Conservation (phyloP, 148 eudicot genomes). For the Heliosperma pusillum region DNA sequence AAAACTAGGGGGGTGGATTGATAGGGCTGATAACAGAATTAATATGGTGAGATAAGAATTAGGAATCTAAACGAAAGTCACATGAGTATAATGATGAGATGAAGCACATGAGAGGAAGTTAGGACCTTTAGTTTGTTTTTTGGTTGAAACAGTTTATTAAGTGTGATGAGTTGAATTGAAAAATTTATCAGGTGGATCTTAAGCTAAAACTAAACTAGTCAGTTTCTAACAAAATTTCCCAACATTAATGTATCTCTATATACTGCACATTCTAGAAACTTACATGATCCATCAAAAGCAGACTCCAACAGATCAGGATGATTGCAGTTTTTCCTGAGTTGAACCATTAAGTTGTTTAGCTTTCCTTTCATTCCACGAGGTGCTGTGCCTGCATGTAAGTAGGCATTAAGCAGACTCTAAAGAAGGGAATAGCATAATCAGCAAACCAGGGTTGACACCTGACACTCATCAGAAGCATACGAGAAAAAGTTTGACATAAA, state of each 20-base stretch:
- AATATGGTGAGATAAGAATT: no score
- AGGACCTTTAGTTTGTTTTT: no score
- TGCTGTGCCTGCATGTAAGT: slow-evolving; percentile 51
- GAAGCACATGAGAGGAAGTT: no score
- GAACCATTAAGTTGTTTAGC: slow-evolving; percentile 87
- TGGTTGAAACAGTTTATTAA: no score
- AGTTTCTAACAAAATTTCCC: background rate
- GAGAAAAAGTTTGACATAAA: background rate
- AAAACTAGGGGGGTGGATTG: no score
- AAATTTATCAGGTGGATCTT: background rate
- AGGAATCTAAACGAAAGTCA: no score
- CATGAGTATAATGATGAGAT: no score
- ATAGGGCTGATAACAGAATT: no score
- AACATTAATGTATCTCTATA: background rate
- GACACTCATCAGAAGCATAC: background rate
- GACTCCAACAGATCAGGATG: slow-evolving; percentile 96
- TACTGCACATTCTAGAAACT: slow-evolving; percentile 25
- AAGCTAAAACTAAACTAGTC: background rate
- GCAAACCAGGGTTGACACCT: background rate
- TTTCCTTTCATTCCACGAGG: slow-evolving; percentile 68
- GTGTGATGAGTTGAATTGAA: no score
- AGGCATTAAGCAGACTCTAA: slow-evolving; percentile 8
- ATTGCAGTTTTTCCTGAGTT: slow-evolving; percentile 91
- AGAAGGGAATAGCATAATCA: background rate
- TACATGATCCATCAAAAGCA: slow-evolving; percentile 75